Base-by-base conservation (phyloP, 2,329 filamentous ascomycete genomes). In the Verticillium isaacii region DNA sequence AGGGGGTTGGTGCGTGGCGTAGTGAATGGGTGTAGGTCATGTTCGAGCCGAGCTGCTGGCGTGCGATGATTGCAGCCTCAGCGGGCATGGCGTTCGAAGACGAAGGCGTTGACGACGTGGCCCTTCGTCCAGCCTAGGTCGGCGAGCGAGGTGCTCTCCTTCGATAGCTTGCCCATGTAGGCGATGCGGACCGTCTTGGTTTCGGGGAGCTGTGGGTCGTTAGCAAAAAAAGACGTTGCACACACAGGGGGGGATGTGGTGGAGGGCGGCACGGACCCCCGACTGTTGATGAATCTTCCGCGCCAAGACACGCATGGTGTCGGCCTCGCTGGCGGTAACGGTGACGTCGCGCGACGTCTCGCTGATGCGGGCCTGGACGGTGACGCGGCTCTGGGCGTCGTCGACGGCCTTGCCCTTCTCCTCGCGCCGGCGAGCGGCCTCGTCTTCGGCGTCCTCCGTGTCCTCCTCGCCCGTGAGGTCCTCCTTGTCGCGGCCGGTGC, bases 111-210 rank as follows among this genome's bases (percentile, higher is more conserved):
- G 60, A 96, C 77, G 37, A 95, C 80, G 70, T 95, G 84, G 39
- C 87, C 90, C 64, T 84, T 81, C 68, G 87, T 85, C 90, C 91
- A 97, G 57, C 89, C 90, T 68, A 95, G 89, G 3, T 83, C 82
- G 55, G 80, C 74, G 19, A 97, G 78, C 1, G 88, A 82, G 23
- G 84, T 72, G 60, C 82, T 81, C 66, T 94, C 91, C 66, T 88
- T 87, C 56, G 97, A 82, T 58, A 93, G 85, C 71, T 88, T 92
- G 67, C 93, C 93, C 74, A 95, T 83, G 73, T 96, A 96, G 23
- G 87, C 88, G 63, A 97, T 84, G 60, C 86, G 86, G 58, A 97
- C 79, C 57, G 81, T 84, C 64, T 85, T 86, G 55, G 78, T 78
- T 8, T 79, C 71, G 2, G 82, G 74, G 36, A 93, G 77, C 89